Evolutionary conservation across 768 basidiomycete species (phyloP), one percentile per base, ranked within the genome.

Genomic region (Trametes elegans): DNA sequence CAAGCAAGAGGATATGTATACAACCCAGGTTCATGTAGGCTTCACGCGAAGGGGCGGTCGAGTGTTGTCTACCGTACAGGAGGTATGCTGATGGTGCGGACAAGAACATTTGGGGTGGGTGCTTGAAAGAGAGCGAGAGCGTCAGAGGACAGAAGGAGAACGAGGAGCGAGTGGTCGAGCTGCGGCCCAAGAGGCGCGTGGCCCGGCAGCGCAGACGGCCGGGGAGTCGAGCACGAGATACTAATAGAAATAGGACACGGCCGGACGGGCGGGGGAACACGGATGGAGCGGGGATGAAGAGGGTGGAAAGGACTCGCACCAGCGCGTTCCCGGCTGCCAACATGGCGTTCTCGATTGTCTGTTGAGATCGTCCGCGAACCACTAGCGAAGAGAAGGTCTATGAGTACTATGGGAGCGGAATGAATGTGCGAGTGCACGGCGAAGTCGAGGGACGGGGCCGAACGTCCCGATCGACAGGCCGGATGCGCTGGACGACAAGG

Each of bases 281-380:
- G 41, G 50, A 52, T n/a, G n/a, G n/a, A n/a, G n/a, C n/a, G n/a
- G n/a, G n/a, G 40, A 52, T 52, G 50, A 52, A 27, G 41, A 52
- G 40, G 50, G 40, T 43, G 41, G 50, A 52, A 42, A 27, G 7
- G n/a, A 10, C 3, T 18, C 45, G 14, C 19, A 7, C 45, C 21
- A 32, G 7, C 13, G 21, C 21, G 13, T 49, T 49, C 36, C 18
- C 35, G 10, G 8, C 42, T 18, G n/a, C 24, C 48, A 9, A 7
- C 23, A 39, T 28, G 31, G 36, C 13, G 32, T 35, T 44, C 34
- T 35, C 32, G 42, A 43, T 24, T 14, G 14, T 31, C 26, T 23
- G 28, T 31, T n/a, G 31, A 18, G 31, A 48, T 18, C 11, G 16
- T 8, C 26, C 1, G 21, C 5, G 42, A 3, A 6, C 24, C 13